phyloP scores from a whole-genome alignment of 1,284 basidiomycete species.

The Gomphus bonarii region DNA sequence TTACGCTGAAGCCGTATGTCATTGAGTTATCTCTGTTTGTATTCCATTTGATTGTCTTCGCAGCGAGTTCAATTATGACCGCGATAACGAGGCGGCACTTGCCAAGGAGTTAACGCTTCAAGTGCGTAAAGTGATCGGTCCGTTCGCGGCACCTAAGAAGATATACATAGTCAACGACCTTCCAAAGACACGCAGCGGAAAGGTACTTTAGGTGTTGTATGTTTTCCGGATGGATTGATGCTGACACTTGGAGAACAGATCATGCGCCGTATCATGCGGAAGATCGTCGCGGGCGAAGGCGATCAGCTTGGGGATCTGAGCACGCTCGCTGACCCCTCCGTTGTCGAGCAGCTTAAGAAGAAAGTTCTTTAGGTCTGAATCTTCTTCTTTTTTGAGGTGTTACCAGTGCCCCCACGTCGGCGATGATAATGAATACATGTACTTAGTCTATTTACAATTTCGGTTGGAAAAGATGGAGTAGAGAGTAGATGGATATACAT shows the following conservation, averaged over 20 bases:
- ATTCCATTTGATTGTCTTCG: neutral
- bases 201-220: conserved; percentile 36
- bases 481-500: too few species aligned
- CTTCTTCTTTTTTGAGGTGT: neutral
- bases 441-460: too few species aligned
- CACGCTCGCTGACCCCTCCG: conserved; percentile 78
- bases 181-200: conserved; percentile 96
- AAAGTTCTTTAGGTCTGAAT: conserved; percentile 34
- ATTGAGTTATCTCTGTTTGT: neutral
- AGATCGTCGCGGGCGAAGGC: conserved; percentile 88
- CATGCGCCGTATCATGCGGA: conserved; percentile 90
- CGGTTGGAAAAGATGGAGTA: too few species aligned
- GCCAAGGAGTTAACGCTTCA: conserved; percentile 87
- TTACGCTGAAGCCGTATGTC: conserved; percentile 66
- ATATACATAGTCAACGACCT: conserved; percentile 80
- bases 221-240: neutral
- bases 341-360: conserved; percentile 74
- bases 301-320: conserved; percentile 91
- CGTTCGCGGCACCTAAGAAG: conserved; percentile 92
- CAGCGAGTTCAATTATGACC: conserved; percentile 76
- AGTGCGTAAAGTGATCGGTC: conserved; percentile 92
- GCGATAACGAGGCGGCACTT: conserved; percentile 59
- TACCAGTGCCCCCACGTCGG: too few species aligned
- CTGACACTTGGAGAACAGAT: conserved; percentile 43
- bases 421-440: too few species aligned